Base-by-base conservation (phyloP, 202 grass and related monocot genomes). In the Setaria italica region DNA sequence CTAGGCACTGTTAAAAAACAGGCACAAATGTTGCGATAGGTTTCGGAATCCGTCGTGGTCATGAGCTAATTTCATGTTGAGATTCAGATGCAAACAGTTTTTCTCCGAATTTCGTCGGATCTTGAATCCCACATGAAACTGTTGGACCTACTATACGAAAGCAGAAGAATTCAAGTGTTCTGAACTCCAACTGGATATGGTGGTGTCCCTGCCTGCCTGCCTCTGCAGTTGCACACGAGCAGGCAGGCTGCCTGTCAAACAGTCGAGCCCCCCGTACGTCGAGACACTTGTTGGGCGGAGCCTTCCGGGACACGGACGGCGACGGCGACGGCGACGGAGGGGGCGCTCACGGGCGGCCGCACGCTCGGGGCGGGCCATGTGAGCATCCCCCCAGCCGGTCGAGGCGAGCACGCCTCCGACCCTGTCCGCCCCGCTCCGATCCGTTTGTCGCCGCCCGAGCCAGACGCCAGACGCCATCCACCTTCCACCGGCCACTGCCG, bases 401-500 rank as follows among this genome's bases (percentile, higher is more conserved):
- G 20, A 9, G 56, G 39, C 39, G 39, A 41, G 39, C 56, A 58
- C 56, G 56, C 7, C 20, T 58, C 56, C 56, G 20, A 21, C 56
- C 20, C 56, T 25, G 25, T 25, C 17, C 50, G 50, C 4, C 50
- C 15, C 15, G 48, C 12, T 12, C 50, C 50, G 50, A 8, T 46
- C 43, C 50, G 50, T 5, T 48, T 76, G 71, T 67, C 73, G 74
- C 39, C 9, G 74, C 39, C 83, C 70, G 70, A 37, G 42, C 60
- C 41, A 14, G 41, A 62, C 4, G 46, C 32, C 25, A 25, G 25
- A 25, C 25, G 25, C 25, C 25, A 25, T 25, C 25, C 25, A 25
- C 25, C 25, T 25, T 6, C n/a, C 33, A 14, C 53, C 13, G 4
- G 62, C 14, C 51, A 39, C 78, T 50, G 71, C 63, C 14, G 32